These are phyloP conservation scores for Linum tenue DNA, from an alignment of 345 rosid species.

Conservation along the genomic window DNA sequence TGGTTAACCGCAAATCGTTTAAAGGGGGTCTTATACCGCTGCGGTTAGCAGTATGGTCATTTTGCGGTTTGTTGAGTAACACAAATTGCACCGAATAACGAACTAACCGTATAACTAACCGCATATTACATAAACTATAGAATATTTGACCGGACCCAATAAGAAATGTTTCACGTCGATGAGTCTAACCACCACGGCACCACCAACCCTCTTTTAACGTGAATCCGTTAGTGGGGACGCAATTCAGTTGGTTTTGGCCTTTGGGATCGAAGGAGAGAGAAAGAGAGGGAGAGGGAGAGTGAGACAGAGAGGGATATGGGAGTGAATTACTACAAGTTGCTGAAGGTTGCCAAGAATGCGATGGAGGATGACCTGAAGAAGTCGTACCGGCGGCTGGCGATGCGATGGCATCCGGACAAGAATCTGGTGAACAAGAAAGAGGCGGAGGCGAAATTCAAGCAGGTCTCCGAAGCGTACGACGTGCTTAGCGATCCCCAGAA, in stretches of 20 bases:
- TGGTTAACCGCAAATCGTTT: too few species aligned
- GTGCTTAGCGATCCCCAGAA: constrained; percentile 63
- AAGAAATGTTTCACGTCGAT: too few species aligned
- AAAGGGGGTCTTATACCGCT: too few species aligned
- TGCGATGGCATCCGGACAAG: constrained; percentile 47
- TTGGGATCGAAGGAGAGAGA: neutral
- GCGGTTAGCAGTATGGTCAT: too few species aligned
- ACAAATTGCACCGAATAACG: too few species aligned
- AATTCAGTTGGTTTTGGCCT: neutral
- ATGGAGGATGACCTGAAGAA: constrained; percentile 69
- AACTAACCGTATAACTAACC: too few species aligned
- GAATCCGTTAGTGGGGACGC: neutral
- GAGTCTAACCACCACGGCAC: too few species aligned
- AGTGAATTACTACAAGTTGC: constrained; percentile 82
- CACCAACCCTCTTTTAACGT: too few species aligned
- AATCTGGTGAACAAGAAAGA: neutral
- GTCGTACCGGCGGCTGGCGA: constrained; percentile 67
- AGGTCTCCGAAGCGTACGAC: constrained; percentile 78
- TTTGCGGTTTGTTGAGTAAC: too few species aligned
- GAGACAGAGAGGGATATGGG: constrained; percentile 35
- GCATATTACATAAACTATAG: too few species aligned
- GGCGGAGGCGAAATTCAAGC: constrained; percentile 19
- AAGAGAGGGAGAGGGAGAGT: neutral
- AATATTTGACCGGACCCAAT: too few species aligned
- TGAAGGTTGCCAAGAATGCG: constrained; percentile 51